These are phyloP conservation scores for Drechslera avenae DNA, from an alignment of 2,329 filamentous ascomycete species.

Conservation along the genomic window DNA sequence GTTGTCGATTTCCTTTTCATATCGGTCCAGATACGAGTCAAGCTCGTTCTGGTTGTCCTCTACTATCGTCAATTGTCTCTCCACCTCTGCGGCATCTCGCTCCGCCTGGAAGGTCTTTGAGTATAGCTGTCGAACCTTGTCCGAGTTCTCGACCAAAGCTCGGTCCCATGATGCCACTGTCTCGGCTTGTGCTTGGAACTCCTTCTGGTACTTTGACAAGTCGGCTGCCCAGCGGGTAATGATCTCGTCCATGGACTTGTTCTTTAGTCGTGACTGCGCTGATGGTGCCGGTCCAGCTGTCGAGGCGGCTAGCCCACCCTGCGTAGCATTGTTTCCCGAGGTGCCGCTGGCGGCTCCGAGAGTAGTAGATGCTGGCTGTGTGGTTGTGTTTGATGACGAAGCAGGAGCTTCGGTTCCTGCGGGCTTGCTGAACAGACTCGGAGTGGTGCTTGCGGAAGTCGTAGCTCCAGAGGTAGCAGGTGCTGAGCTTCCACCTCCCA, in stretches of 20 bases:
- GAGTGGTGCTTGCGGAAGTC: slow-evolving; percentile 16
- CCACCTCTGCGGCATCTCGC: slow-evolving; percentile 88
- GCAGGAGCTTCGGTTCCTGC: slow-evolving; percentile 26
- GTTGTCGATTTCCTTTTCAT: slow-evolving; percentile 88
- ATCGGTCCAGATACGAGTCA: slow-evolving; percentile 83
- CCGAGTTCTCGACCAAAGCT: slow-evolving; percentile 88
- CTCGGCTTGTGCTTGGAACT: slow-evolving; percentile 88
- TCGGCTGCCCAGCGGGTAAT: slow-evolving; percentile 96
- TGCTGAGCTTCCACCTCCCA: slow-evolving; percentile 26
- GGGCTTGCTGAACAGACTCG: slow-evolving; percentile 31
- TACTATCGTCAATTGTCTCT: slow-evolving; percentile 85
- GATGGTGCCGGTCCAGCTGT: slow-evolving; percentile 82
- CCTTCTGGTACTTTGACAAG: slow-evolving; percentile 93
- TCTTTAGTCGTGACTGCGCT: slow-evolving; percentile 84
- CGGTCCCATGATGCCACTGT: slow-evolving; percentile 91
- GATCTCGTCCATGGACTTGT: slow-evolving; percentile 99
- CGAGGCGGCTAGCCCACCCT: slow-evolving; percentile 66
- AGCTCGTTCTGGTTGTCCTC: slow-evolving; percentile 94
- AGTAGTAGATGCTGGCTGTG: slow-evolving; percentile 23
- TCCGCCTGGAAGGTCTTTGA: slow-evolving; percentile 92
- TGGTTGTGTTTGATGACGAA: slow-evolving; percentile 30
- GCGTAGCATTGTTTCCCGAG: slow-evolving; percentile 29
- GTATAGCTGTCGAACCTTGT: slow-evolving; percentile 93
- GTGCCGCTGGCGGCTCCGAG: slow-evolving; percentile 22
- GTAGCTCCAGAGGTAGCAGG: slow-evolving; percentile 24